Base-by-base conservation (phyloP, 768 basidiomycete species). In the Russula earlei region DNA sequence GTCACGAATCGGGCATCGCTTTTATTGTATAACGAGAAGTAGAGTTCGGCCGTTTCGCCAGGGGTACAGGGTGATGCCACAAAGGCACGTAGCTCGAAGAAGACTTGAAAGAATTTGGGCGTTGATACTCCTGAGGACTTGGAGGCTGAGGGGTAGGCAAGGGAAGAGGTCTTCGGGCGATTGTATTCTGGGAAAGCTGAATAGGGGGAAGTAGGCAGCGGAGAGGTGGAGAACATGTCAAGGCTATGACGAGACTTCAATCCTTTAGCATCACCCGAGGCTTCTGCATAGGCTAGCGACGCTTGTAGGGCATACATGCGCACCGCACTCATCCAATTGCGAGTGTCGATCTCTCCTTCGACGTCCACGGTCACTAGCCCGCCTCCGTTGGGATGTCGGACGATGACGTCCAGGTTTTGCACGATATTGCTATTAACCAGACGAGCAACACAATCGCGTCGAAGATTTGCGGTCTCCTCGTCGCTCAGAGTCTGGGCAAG, bases 341-440 rank as follows among this genome's bases (percentile, higher is more conserved):
- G 77, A 17, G 78, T 72, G 67, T 93, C 89, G 37, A 84, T 74
- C 53, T 88, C 87, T 48, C 86, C 86, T 63, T 92, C 88, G 17
- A 87, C 82, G 63, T 95, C 92, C n/a, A 92, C 87, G 3, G 85
- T 85, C 33, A 93, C 89, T 22, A 98, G 77, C 4, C 83, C 85
- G 27, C 95, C 95, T 79, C 87, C 91, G 2, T 81, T 83, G 27
- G 94, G 89, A 73, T 97, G 92, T 20, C 95, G 80, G n/a, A 98
- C 94, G 63, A 98, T 93, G 58, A 98, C 83, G 64, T 97, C 95
- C 45, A 97, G 71, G 7, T 87, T 89, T 67, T 98, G 95, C 3
- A 87, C 84, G 55, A 97, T 77, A 67, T 98, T 98, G 31, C 91
- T 91, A 45, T 79, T 80, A 41, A 95, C 93, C 5, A 98, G 80